Evolutionary conservation across 1,284 basidiomycete species (phyloP).

Genomic region (Apiotrichum montevideense): DNA sequence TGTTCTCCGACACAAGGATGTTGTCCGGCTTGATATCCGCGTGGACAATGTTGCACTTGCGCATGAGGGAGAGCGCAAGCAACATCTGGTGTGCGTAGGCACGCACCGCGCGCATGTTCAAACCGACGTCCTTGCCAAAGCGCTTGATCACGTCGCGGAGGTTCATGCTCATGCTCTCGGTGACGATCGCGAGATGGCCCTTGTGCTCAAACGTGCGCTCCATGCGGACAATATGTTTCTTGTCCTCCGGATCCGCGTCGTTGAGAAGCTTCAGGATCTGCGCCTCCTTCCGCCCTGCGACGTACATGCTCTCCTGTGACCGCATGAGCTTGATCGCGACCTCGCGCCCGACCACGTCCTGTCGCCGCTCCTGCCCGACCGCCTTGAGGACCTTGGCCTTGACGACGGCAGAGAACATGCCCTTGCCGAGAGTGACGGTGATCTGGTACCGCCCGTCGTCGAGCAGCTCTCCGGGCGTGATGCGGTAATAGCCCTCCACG

Average conservation of each 20-base stretch:
- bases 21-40: conserved; percentile 98
- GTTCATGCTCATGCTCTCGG: conserved; percentile 95
- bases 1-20: conserved; percentile 88
- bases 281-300: conserved; percentile 88
- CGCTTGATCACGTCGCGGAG: conserved; percentile 95
- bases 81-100: conserved; percentile 97
- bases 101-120: conserved; percentile 93
- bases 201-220: conserved; percentile 93
- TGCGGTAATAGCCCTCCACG: conserved; percentile 89
- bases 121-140: conserved; percentile 96
- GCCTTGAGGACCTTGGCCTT: conserved; percentile 75
- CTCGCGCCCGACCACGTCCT: conserved; percentile 57
- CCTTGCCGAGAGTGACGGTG: conserved; percentile 87
- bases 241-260: conserved; percentile 89
- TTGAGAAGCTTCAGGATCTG: conserved; percentile 79
- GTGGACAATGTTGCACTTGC: conserved; percentile 89
- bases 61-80: conserved; percentile 73
- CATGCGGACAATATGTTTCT: conserved; percentile 87
- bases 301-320: conserved; percentile 96
- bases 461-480: conserved; percentile 91
- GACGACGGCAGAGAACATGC: conserved; percentile 98
- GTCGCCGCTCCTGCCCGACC: conserved; percentile 55
- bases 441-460: conserved; percentile 91
- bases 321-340: conserved; percentile 98
- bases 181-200: conserved; percentile 93